Base-by-base conservation (phyloP, 2,329 filamentous ascomycete species). In the Colletotrichum chrysophilum region DNA sequence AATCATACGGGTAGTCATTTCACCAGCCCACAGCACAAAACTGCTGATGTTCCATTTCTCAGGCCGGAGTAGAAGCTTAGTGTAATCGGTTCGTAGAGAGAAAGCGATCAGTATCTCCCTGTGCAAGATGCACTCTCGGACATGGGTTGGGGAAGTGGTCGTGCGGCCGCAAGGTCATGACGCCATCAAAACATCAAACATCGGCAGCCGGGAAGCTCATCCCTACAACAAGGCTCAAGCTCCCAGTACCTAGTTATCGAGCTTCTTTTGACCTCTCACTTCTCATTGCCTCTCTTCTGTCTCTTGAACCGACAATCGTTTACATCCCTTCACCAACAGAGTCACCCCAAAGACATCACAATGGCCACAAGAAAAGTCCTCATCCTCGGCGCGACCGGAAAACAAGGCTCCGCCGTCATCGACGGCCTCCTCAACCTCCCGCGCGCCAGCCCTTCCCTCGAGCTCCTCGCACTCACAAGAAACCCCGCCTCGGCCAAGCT, bases 301-400 rank as follows among this genome's bases (percentile, higher is more conserved):
- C 34, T 14, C 34, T 36, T 14, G 34, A 36, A 2, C 14, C 1
- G 10, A 30, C 26, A 3, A 3, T 52, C 13, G 14, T 13, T 66
- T 2, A 21, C 7, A 30, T 8, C 18, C 2, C 16, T 14, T 9
- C 38, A 8, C 26, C 21, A 61, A 24, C 8, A 7, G 8, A 16
- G n/a, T 14, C 16, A 64, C 2, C 12, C 18, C n/a, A n/a, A 21
- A 26, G 13, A 38, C 34, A 38, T 3, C 60, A 75, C 5, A 26
- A 76, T 76, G 66, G 78, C 81, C 76, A 77, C 80, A 28, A 78
- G 78, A 18, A 77, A 86, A 55, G 77, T 89, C 67, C 85, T 90
- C 74, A 79, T 89, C 71, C 80, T 89, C 43, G 88, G 88, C 48
- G 88, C 83, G 66, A 87, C 82, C 48, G 88, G 89, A n/a, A 86